Base-by-base conservation (phyloP, 2,329 filamentous ascomycete species). In the Hypocreales sp. region DNA sequence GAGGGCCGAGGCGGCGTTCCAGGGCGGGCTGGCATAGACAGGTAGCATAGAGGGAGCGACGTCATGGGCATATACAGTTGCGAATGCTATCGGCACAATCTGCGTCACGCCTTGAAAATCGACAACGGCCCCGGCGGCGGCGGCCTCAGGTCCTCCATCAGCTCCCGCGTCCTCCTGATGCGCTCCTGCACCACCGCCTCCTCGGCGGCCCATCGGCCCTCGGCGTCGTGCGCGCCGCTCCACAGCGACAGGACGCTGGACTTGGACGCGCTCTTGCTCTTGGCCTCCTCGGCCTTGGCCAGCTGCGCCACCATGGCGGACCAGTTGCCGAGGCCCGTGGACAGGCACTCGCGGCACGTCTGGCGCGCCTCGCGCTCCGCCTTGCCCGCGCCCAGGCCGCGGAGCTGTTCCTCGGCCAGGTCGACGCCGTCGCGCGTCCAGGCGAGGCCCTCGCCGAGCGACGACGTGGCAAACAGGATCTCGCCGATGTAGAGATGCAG, bases 391-490 rank as follows among this genome's bases (percentile, higher is more conserved):
- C 44, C 45, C 2, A 67, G 47, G 13, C 40, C 51, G 38, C 62
- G 67, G 22, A 72, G 61, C 41, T 72, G 73, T 34, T 74, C 64
- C 51, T 86, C 84, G 3, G 84, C 79, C 2, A 79, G 57, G 38
- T 86, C 78, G 18, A 92, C 82, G 15, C 79, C 84, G 35, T 93
- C 82, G 30, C 83, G 71, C 1, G 87, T 93, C 87, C 87, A 95
- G 5, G 74, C 73, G 2, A 94, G 61, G 1, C 84, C 87, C 34
- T 79, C 75, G 26, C 81, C 73, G 27, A 60, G 58, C 12, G 51
- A 54, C 2, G 45, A 40, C 5, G 67, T 68, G 0, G 81, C 70
- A 50, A 79, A 94, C 18, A 95, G 65, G 27, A 95, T 92, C 55
- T 95, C 87, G 32, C 87, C 87, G 35, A 95, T 87, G 51, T 93